These are phyloP conservation scores for Colletotrichum viniferum DNA, from an alignment of 2,329 filamentous ascomycete species.

Conservation along the genomic window DNA sequence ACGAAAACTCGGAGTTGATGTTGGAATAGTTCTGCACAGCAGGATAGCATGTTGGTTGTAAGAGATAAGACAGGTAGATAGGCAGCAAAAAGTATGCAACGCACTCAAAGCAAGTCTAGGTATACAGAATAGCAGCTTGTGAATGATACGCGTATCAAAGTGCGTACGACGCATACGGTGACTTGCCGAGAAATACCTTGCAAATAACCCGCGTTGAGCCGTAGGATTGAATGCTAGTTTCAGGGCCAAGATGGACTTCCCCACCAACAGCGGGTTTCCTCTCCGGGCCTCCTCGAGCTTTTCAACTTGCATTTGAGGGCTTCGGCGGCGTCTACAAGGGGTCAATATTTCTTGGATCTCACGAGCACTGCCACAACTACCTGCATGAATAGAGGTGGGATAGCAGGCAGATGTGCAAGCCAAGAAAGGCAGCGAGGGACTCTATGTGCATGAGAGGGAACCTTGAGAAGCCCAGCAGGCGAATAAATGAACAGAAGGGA, in stretches of 20 bases:
- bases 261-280: neutral
- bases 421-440: neutral
- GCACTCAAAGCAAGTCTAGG: neutral
- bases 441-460: neutral
- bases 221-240: neutral
- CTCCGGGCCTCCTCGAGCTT: neutral
- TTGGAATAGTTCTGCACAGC: neutral
- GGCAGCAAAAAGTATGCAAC: neutral
- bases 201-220: neutral
- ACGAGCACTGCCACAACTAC: constrained; percentile 10
- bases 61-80: neutral
- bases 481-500: constrained; percentile 2
- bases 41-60: constrained; percentile 6
- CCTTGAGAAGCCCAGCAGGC: neutral
- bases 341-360: neutral
- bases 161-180: neutral
- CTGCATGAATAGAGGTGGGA: constrained; percentile 5
- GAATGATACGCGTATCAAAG: constrained; percentile 14
- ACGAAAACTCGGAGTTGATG: neutral
- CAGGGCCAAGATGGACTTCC: neutral
- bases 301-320: neutral
- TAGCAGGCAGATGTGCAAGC: neutral
- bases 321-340: neutral
- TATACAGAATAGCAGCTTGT: constrained; percentile 4
- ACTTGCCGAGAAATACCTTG: neutral